Conservation (phyloP, 2,329 filamentous ascomycete species). For the Bimuria novae-zelandiae region DNA sequence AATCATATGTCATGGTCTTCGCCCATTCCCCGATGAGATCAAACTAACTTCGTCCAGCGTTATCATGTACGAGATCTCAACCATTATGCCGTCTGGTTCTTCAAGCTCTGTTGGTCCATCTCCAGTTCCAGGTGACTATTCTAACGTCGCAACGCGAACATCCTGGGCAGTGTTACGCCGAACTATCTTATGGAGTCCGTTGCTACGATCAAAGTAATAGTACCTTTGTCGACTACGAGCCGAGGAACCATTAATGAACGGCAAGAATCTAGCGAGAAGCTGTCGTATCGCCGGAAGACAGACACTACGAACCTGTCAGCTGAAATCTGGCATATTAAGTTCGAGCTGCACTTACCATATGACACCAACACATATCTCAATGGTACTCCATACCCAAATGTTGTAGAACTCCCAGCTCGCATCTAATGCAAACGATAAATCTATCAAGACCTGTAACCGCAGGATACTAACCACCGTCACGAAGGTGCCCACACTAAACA, state of each 20-base stretch:
- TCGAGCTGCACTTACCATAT: conserved; percentile 21
- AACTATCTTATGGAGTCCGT: not conserved
- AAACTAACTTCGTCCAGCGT: too few relatives aligned
- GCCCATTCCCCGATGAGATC: too few relatives aligned
- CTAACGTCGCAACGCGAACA: not conserved
- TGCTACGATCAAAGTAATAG: conserved; percentile 19
- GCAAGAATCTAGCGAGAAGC: conserved; percentile 44
- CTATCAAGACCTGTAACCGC: conserved; percentile 49
- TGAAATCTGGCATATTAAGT: conserved; percentile 11
- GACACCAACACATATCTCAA: conserved; percentile 51
- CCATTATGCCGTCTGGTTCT: too few relatives aligned
- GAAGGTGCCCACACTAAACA: conserved; percentile 48
- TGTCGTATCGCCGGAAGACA: conserved; percentile 49
- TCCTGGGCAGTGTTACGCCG: not conserved
- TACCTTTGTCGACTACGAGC: conserved; percentile 27
- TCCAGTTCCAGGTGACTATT: conserved; percentile 17
- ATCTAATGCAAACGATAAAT: conserved; percentile 37
- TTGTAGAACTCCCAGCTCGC: conserved; percentile 27
- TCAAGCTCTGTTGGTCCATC: too few relatives aligned
- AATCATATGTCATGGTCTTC: too few relatives aligned
- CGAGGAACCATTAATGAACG: conserved; percentile 43
- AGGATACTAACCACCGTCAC: conserved; percentile 52
- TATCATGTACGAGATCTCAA: too few relatives aligned
- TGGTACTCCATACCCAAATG: conserved; percentile 48
- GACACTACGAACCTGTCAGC: conserved; percentile 27